Conservation (phyloP, 1,139 yeast species). For the Taphrina pruni region DNA sequence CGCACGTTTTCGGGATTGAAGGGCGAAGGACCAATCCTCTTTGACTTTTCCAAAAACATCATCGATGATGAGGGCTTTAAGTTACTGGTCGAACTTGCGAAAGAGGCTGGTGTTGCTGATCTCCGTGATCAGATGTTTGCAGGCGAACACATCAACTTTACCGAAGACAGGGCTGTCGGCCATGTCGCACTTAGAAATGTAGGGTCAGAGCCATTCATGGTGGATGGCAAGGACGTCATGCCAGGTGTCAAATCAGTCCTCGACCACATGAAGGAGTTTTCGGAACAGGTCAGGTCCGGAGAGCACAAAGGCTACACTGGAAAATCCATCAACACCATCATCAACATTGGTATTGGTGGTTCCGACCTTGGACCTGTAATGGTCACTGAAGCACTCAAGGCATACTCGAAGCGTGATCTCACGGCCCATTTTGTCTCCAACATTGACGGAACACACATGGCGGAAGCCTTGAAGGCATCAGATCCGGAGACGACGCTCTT, state of each 20-base stretch:
- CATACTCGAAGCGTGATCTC: slow-evolving; percentile 73
- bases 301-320: slow-evolving; percentile 97
- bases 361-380: slow-evolving; percentile 98
- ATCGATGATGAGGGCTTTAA: slow-evolving; percentile 79
- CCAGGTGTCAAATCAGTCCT: slow-evolving; percentile 89
- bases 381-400: slow-evolving; percentile 97
- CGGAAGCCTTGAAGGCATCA: slow-evolving; percentile 79
- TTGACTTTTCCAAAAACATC: slow-evolving; percentile 93
- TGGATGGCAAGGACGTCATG: slow-evolving; percentile 86
- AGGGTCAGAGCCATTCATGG: slow-evolving; percentile 77
- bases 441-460: slow-evolving; percentile 97
- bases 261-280: slow-evolving; percentile 94
- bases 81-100: slow-evolving; percentile 76
- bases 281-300: slow-evolving; percentile 87
- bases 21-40: slow-evolving; percentile 85
- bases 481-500: slow-evolving; percentile 92
- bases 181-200: slow-evolving; percentile 96
- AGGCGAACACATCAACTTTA: slow-evolving; percentile 91
- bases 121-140: slow-evolving; percentile 89
- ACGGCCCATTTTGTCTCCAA: slow-evolving; percentile 92
- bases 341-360: slow-evolving; percentile 98
- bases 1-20: slow-evolving; percentile 64
- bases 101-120: slow-evolving; percentile 84
- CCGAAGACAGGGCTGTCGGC: slow-evolving; percentile 95
- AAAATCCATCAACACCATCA: slow-evolving; percentile 87